Base-by-base conservation (phyloP, 2,329 filamentous ascomycete genomes). In the Calonectria pseudoturangicola region DNA sequence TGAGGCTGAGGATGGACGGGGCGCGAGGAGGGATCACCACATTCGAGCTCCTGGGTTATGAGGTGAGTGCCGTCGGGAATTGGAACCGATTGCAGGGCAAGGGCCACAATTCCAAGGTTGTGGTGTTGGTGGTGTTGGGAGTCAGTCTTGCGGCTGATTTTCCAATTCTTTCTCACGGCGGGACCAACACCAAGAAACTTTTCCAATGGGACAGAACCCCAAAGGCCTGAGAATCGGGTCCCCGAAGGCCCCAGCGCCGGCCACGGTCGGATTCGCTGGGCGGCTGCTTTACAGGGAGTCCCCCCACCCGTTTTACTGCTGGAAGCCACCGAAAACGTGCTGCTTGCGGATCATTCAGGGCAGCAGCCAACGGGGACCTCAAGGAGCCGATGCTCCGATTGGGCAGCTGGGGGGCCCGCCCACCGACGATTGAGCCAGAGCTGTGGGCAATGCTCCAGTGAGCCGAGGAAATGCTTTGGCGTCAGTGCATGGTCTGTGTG, bases 101-200 rank as follows among this genome's bases (percentile, higher is more conserved):
- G 47, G 48, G 48, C 27, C 41, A 43, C 30, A 65, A 58, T n/a
- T 66, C 21, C 41, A 50, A 48, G 66, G 64, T 43, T 69, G 58
- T 58, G 71, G 33, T 62, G 51, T 67, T 67, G 64, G 50, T 39
- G 43, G 27, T 63, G 66, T 48, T 65, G 66, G 47, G 33, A 48
- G n/a, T 41, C 60, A 36, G 33, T 47, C 25, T 66, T 47, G 54
- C 70, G 76, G 60, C 66, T 66, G 65, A 66, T 74, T 77, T 76
- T 75, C 75, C 68, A 47, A 67, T 43, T 76, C 66, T 72, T 56
- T 76, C 56, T 62, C 68, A 73, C 68, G 70, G 73, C 74, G 72
- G 74, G 70, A 77, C 77, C 75, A 74, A 64, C 74, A 62, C 74
- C 77, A 79, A 74, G 77, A 76, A 79, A 79, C 77, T 80, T 80